Evolutionary conservation across 2,329 filamentous ascomycete species (phyloP), one percentile per base, ranked within the genome.

Genomic region (Clonostachys solani): DNA sequence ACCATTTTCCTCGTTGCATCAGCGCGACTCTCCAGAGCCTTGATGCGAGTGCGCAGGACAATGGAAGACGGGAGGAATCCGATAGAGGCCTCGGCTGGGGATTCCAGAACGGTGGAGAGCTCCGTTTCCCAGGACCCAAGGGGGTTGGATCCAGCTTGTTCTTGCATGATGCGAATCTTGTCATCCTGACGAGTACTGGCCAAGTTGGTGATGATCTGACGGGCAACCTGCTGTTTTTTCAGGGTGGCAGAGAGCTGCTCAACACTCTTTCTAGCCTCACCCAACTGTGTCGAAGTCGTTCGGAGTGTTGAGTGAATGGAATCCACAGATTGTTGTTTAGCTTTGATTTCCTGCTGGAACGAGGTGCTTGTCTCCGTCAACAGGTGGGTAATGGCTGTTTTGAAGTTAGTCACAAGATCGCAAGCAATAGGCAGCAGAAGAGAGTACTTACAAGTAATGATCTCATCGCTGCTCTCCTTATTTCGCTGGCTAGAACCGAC

Each of bases 311-410:
- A 74, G 65, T 96, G 92, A 35, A 95, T 83, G 15, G 83, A 77
- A 60, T 96, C 91, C 46, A 97, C 86, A 33, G 84, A 80, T 44
- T 86, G 78, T 68, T 96, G 92, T 62, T 96, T 96, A 41, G 86
- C 77, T 56, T 86, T 87, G 52, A 96, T 82, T 63, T 92, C 89
- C 43, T 83, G 75, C 47, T 89, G 86, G 62, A 96, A 92, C 41
- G 89, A 83, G 40, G 83, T 78, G 44, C 91, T 84, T 6, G 91
- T 88, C 55, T 91, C 84, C 40, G 82, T 83, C 18, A 99, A 77
- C 43, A 95, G 83, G 54, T 89, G 85, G 40, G 88, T 89, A 58
- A 96, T 92, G 44, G 92, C 87, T 84, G 59, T 54, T 34, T 61
- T 16, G 13, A 15, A 36, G 56, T 72, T 60, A 72, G 69, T 65